Percentiles rank a stretch among this genome's conserved stretches.
Conservation (phyloP, 2,329 filamentous ascomycete genomes). For the Atkinsonella texensis region DNA sequence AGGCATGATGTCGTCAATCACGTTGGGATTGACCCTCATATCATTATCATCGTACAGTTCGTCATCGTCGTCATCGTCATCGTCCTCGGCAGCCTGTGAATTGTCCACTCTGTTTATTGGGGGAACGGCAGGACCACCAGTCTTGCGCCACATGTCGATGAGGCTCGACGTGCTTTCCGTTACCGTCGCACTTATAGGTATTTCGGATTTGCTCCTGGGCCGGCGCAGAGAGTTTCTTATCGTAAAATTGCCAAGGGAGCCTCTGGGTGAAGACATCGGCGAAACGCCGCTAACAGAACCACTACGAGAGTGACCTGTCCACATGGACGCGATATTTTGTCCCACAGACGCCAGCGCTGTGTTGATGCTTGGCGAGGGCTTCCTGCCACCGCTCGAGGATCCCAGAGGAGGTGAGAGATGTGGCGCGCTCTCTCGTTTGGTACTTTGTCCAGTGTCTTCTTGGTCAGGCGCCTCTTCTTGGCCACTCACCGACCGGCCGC, state of each 20-base stretch:
- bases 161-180: slow-evolving; percentile 31
- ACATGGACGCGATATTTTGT: slow-evolving; percentile 41
- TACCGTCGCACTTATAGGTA: slow-evolving; percentile 18
- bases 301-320: slow-evolving; percentile 42
- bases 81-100: slow-evolving; percentile 18
- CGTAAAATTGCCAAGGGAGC: slow-evolving; percentile 27
- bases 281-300: slow-evolving; percentile 45
- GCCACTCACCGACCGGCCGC: slow-evolving; percentile 9
- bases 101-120: slow-evolving; percentile 26
- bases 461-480: slow-evolving; percentile 18
- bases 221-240: slow-evolving; percentile 40
- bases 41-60: slow-evolving; percentile 44
- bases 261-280: slow-evolving; percentile 41
- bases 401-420: slow-evolving; percentile 38
- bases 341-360: slow-evolving; percentile 45
- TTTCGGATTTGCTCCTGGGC: slow-evolving; percentile 42
- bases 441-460: slow-evolving; percentile 17
- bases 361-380: slow-evolving; percentile 43
- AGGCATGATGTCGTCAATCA: slow-evolving; percentile 57
- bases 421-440: slow-evolving; percentile 30
- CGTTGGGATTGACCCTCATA: slow-evolving; percentile 48
- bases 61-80: slow-evolving; percentile 50
- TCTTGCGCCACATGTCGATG: slow-evolving; percentile 37
- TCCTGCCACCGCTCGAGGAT: slow-evolving; percentile 40
- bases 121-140: slow-evolving; percentile 42